Conservation (phyloP, 1,139 yeast genomes). For the Yamadazyma aaseri region DNA sequence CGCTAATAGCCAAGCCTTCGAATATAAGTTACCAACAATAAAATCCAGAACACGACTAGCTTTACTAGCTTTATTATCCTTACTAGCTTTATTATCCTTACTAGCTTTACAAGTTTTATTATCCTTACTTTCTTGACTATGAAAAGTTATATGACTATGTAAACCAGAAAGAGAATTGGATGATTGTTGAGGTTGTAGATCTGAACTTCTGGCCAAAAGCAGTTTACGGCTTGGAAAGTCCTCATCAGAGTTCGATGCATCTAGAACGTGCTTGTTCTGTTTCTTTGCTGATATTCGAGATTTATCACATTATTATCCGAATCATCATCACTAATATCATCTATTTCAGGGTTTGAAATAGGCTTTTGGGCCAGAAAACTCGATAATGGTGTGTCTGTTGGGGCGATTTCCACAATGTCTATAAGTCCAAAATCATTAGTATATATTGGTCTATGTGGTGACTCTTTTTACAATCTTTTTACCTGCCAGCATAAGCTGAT, state of each 20-base stretch:
- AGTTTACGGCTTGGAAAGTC: conserved; percentile 3
- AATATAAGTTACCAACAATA: conserved; percentile 79
- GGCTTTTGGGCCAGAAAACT: conserved; percentile 1
- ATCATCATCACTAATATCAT: neutral
- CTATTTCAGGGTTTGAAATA: neutral
- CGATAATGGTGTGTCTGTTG: neutral
- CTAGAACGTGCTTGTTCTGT: conserved; percentile 9
- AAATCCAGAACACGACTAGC: conserved; percentile 1
- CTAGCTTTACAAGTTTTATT: no score
- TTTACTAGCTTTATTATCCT: no score
- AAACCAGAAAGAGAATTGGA: neutral
- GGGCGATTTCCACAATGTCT: neutral
- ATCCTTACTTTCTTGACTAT: no score
- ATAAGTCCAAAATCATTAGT: conserved; percentile 16
- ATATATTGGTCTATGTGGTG: conserved; percentile 28
- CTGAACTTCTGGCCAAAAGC: neutral
- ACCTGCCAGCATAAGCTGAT: conserved; percentile 33
- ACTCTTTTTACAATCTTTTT: conserved; percentile 23
- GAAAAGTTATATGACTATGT: neutral
- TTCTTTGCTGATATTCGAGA: conserved; percentile 1
- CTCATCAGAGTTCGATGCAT: conserved; percentile 11
- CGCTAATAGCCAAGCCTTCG: conserved; percentile 85
- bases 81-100: no score
- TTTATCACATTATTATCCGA: neutral
- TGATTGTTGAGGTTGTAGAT: neutral